Conservation (phyloP, 139 green algal species). For the Chlamydomonas asymmetrica region DNA sequence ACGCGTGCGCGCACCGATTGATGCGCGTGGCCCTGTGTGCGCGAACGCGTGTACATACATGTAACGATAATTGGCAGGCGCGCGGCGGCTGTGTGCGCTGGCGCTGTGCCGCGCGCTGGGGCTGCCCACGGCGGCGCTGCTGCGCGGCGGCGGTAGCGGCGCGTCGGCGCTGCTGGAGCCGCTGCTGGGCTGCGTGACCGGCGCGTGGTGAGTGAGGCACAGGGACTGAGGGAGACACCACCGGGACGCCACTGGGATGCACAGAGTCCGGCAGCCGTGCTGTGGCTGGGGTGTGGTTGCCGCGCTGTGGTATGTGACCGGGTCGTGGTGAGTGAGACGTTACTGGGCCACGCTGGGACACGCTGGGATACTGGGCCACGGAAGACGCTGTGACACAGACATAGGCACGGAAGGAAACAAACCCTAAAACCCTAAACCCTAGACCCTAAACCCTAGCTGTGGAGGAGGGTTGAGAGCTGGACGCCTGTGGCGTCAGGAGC, state of each 20-base stretch:
- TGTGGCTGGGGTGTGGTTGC: background rate
- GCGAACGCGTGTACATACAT: too few relatives aligned
- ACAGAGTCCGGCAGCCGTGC: background rate
- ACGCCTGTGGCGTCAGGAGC: too few relatives aligned
- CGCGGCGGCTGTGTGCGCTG: slow-evolving; percentile 75
- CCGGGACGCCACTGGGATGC: background rate
- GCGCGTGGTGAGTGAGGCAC: slow-evolving; percentile 30
- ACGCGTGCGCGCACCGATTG: too few relatives aligned
- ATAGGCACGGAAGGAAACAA: too few relatives aligned
- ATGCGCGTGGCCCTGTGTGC: too few relatives aligned
- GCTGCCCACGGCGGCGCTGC: slow-evolving; percentile 25
- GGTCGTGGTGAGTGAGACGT: background rate
- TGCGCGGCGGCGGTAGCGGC: too few relatives aligned
- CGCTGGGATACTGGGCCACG: slow-evolving; percentile 2
- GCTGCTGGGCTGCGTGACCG: slow-evolving; percentile 38
- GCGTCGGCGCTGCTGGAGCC: slow-evolving; percentile 44
- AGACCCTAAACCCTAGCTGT: too few relatives aligned
- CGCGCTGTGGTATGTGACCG: background rate
- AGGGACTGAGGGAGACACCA: background rate
- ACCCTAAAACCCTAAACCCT: too few relatives aligned
- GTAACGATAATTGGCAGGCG: too few relatives aligned
- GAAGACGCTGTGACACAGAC: too few relatives aligned
- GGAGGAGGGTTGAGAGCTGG: too few relatives aligned
- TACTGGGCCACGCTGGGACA: slow-evolving; percentile 1
- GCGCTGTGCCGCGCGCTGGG: slow-evolving; percentile 70